Evolutionary conservation across 176 grass and related monocot species (phyloP).

Genomic region (Cymbopogon citratus): DNA sequence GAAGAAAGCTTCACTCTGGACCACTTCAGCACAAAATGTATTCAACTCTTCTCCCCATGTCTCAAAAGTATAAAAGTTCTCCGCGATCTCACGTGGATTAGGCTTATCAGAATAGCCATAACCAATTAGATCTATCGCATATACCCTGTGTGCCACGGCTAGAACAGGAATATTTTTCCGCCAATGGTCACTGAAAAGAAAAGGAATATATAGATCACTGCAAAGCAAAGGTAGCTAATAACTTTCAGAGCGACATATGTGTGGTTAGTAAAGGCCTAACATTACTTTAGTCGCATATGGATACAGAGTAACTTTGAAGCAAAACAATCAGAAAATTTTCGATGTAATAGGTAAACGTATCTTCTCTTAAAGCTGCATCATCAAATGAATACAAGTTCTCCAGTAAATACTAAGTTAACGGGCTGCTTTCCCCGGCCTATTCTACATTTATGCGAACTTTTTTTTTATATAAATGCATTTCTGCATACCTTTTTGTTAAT

Average conservation of each 20-base stretch:
- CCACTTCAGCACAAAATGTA: constrained; percentile 70
- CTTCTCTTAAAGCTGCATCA: not conserved
- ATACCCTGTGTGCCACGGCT: constrained; percentile 58
- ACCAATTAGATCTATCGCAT: constrained; percentile 88
- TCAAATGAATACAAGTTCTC: not conserved
- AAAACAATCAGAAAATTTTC: not conserved
- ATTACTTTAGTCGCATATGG: not conserved
- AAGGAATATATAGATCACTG: not conserved
- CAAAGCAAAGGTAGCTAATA: not conserved
- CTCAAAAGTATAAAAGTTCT: constrained; percentile 88
- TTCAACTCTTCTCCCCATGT: constrained; percentile 94
- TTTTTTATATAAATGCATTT: too few relatives aligned
- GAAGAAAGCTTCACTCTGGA: constrained; percentile 79
- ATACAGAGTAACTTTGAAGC: not conserved
- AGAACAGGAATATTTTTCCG: constrained; percentile 76
- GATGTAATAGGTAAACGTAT: not conserved
- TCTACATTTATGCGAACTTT: too few relatives aligned
- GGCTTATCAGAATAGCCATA: constrained; percentile 97
- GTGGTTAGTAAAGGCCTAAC: not conserved
- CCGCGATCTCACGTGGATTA: constrained; percentile 50
- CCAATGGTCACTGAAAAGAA: constrained; percentile 75
- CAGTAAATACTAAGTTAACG: not conserved
- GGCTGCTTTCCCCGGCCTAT: not conserved
- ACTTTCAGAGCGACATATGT: not conserved
- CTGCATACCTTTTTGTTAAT: not conserved